phyloP scores from a whole-genome alignment of 1,284 basidiomycete species.

The Microbotryum saponariae region DNA sequence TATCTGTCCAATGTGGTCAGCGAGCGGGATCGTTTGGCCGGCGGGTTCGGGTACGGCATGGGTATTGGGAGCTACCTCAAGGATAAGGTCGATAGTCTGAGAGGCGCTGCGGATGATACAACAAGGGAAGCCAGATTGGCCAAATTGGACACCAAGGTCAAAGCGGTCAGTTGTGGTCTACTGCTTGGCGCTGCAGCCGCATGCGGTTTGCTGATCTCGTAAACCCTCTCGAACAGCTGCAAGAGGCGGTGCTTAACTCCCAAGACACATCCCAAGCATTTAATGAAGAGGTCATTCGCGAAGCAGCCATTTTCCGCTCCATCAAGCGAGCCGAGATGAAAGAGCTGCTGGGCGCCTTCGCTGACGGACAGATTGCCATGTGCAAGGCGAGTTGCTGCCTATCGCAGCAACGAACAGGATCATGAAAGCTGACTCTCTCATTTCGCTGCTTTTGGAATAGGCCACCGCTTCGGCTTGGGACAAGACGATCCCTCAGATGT shows the following conservation, averaged over 20 bases:
- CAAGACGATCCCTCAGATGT: no score
- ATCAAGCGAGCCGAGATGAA: conserved; percentile 93
- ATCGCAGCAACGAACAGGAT: no score
- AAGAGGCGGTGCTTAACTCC: conserved; percentile 89
- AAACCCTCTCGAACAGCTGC: conserved; percentile 52
- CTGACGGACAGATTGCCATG: conserved; percentile 90
- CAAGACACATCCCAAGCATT: conserved; percentile 94
- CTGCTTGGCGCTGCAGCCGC: neutral
- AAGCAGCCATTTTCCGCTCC: conserved; percentile 81
- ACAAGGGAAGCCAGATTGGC: conserved; percentile 86
- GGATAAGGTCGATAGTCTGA: conserved; percentile 80
- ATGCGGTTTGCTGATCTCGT: no score
- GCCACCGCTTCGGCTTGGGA: no score
- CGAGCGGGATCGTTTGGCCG: conserved; percentile 84
- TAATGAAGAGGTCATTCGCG: conserved; percentile 82
- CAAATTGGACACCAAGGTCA: conserved; percentile 85
- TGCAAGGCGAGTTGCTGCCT: conserved; percentile 50
- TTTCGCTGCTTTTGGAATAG: no score
- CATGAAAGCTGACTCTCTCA: no score
- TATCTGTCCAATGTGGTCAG: conserved; percentile 84
- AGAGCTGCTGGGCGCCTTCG: conserved; percentile 77
- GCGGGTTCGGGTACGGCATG: conserved; percentile 56
- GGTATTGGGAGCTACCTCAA: conserved; percentile 73
- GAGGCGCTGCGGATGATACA: conserved; percentile 88
- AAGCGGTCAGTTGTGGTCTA: conserved; percentile 57